Base-by-base conservation (phyloP, 441 rosid genomes). In the Brassica hybrid region DNA sequence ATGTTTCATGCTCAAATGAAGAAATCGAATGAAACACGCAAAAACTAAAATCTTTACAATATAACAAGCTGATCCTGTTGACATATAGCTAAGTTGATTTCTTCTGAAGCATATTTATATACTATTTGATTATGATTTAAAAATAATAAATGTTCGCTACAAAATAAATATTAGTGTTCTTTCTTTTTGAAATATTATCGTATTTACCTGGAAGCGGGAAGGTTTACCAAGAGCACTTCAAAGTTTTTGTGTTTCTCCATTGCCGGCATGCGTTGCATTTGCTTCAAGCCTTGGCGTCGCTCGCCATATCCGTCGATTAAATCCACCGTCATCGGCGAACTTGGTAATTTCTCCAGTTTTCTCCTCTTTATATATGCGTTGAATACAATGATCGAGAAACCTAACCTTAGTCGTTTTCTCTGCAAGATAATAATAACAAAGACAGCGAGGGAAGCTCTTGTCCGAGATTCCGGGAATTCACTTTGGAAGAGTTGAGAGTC, bases 401-500 rank as follows among this genome's bases (percentile, higher is more conserved):
- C 43, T 36, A 38, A 38, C 43, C 43, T 6, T 16, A 57, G 14
- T 61, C 18, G 36, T 66, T 32, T 61, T 52, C 27, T 3, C 54
- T 25, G 63, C 57, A 6, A 88, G 94, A 85, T 41, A 82, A 72
- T 7, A 87, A 81, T 23, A 83, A 72, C 5, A 81, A 77, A 67
- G 82, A 74, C 34, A 71, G 21, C 32, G 90, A 87, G 19, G 76
- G 79, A 73, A 78, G 80, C 11, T 16, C 75, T 60, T 85, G 87
- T 87, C 80, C 74, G n/a, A 61, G 0, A 52, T 80, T 80, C 67
- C 57, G 69, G 0, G 89, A 83, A 78, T 85, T 85, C 64, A 84
- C 79, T 45, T 82, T 85, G 76, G 89, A 88, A 59, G 83, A 82
- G 67, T 57, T 89, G 76, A 89, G 65, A 65, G 71, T 83, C 43